These are phyloP conservation scores for Talaromyces ruber DNA, from an alignment of 495 filamentous ascomycete genomes.

Conservation along the genomic window DNA sequence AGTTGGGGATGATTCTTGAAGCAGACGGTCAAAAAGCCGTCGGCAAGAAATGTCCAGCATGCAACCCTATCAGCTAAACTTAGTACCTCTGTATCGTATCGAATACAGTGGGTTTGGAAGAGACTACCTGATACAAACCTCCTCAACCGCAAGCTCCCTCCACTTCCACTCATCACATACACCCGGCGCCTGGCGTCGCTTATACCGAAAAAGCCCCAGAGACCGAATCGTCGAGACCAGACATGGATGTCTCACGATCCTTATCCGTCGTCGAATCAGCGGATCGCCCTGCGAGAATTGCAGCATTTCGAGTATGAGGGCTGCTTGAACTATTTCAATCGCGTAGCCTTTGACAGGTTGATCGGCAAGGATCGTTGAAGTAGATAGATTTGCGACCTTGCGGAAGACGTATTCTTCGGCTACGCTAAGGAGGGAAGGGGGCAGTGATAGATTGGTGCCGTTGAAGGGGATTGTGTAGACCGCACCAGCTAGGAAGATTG, in stretches of 20 bases:
- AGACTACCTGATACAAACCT: constrained; percentile 25
- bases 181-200: constrained; percentile 11
- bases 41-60: constrained; percentile 28
- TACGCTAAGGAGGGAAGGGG: constrained; percentile 21
- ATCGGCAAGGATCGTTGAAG: constrained; percentile 7
- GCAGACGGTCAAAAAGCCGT: constrained; percentile 31
- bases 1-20: constrained; percentile 29
- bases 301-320: constrained; percentile 32
- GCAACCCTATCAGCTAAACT: constrained; percentile 16
- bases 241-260: constrained; percentile 29
- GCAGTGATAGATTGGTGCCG: constrained; percentile 12
- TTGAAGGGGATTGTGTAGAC: constrained; percentile 19
- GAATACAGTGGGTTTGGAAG: too few species aligned
- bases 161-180: constrained; percentile 17
- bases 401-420: constrained; percentile 33
- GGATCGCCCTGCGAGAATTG: constrained; percentile 27
- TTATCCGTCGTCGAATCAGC: constrained; percentile 26
- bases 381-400: constrained; percentile 15
- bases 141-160: constrained; percentile 21
- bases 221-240: constrained; percentile 26
- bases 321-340: constrained; percentile 25
- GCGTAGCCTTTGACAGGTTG: constrained; percentile 9
- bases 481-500: constrained; percentile 28
- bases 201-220: constrained; percentile 22
- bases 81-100: too few species aligned